Evolutionary conservation across 805 yeast species (phyloP).

Genomic region (Saccharomycopsis amapae): DNA sequence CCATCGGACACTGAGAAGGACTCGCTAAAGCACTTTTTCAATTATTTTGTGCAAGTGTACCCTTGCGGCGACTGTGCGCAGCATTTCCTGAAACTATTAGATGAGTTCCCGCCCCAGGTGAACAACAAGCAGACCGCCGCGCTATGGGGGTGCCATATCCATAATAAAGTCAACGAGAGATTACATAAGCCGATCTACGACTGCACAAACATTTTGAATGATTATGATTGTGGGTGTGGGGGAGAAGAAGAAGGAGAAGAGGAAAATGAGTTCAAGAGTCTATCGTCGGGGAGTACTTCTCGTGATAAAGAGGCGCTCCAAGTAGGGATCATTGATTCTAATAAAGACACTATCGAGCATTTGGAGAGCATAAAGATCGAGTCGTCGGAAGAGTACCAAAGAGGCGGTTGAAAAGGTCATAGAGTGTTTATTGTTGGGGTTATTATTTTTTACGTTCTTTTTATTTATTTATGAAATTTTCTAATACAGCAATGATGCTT

Average conservation of each 20-base stretch:
- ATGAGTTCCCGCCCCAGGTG: constrained; percentile 78
- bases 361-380: constrained; percentile 41
- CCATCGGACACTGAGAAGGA: constrained; percentile 60
- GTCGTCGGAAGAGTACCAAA: constrained; percentile 38
- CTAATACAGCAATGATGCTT: too few species aligned
- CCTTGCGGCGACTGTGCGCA: constrained; percentile 98
- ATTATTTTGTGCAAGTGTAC: constrained; percentile 81
- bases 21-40: constrained; percentile 57
- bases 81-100: constrained; percentile 69
- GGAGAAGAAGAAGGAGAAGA: constrained; percentile 53
- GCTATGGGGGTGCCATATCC: constrained; percentile 92
- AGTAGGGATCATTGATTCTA: constrained; percentile 1
- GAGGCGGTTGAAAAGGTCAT: constrained; percentile 31
- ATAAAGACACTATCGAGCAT: constrained; percentile 31
- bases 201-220: constrained; percentile 77
- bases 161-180: constrained; percentile 75
- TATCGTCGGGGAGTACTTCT: constrained; percentile 27
- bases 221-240: constrained; percentile 96
- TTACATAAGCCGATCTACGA: constrained; percentile 69
- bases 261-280: constrained; percentile 31
- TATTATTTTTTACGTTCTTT: too few species aligned
- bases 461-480: too few species aligned
- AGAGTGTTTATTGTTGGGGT: not conserved
- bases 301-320: not conserved
- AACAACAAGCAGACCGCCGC: constrained; percentile 74